Percentiles rank a stretch among this genome's conserved stretches.
Conservation (phyloP, 192 early-diverging fungal species). For the Coemansia reversa region DNA sequence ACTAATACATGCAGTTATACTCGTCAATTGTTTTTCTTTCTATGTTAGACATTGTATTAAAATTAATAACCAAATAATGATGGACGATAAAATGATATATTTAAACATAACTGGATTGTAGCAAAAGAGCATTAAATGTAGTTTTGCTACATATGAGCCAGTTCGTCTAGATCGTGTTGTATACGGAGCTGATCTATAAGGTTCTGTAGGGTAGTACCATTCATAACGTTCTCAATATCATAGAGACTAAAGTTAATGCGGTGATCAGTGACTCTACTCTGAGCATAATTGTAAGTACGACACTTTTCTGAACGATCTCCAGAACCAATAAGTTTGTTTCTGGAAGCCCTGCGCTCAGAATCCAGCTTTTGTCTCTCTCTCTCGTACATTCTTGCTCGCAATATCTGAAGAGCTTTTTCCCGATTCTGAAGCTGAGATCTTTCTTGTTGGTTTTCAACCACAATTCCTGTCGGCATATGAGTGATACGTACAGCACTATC, state of each 20-base stretch:
- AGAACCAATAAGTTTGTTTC: constrained; percentile 65
- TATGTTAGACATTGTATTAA: no score
- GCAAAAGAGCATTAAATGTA: background rate
- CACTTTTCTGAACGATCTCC: constrained; percentile 81
- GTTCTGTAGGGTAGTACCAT: constrained; percentile 50
- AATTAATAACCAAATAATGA: no score
- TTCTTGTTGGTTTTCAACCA: constrained; percentile 85
- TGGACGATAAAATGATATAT: no score
- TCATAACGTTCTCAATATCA: constrained; percentile 66
- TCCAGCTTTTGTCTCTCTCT: constrained; percentile 62
- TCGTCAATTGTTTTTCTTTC: no score
- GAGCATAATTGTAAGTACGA: constrained; percentile 79
- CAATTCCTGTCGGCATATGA: constrained; percentile 88
- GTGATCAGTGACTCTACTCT: constrained; percentile 80
- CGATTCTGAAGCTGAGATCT: constrained; percentile 93
- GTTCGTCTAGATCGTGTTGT: constrained; percentile 54
- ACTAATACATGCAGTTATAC: no score
- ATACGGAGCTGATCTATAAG: constrained; percentile 55
- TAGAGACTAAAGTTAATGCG: constrained; percentile 72
- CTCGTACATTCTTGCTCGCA: constrained; percentile 78
- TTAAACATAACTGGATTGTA: background rate
- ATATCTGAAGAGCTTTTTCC: constrained; percentile 79
- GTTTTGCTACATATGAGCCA: constrained; percentile 29
- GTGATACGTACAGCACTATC: constrained; percentile 92
- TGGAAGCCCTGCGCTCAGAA: constrained; percentile 57